phyloP scores from a whole-genome alignment of 2,329 filamentous ascomycete species.

The Colletotrichum phormii region DNA sequence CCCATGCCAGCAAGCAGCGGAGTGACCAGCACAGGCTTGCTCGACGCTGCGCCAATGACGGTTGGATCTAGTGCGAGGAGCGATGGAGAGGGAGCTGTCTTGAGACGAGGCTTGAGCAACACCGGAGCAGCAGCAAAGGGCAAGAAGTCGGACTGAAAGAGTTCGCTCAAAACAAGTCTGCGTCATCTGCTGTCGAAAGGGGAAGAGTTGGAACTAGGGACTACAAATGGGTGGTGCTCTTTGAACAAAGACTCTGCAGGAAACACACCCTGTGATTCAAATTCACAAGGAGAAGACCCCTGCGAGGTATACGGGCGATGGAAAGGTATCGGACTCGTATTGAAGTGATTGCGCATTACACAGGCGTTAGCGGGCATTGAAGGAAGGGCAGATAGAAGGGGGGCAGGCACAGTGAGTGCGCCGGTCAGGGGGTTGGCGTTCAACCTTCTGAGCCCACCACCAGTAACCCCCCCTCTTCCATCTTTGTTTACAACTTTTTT shows the following conservation, averaged over 20 bases:
- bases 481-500: background rate
- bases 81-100: constrained; percentile 50
- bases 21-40: constrained; percentile 41
- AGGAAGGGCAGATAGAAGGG: background rate
- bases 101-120: constrained; percentile 47
- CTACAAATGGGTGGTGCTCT: background rate
- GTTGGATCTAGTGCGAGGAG: constrained; percentile 52
- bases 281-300: background rate
- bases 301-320: background rate
- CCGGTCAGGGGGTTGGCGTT: background rate
- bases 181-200: background rate
- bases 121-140: constrained; percentile 50
- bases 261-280: background rate
- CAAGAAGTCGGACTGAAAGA: constrained; percentile 57
- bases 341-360: constrained; percentile 16
- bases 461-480: background rate
- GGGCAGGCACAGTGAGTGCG: background rate
- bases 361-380: constrained; percentile 30
- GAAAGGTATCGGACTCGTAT: background rate
- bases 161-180: background rate
- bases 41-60: constrained; percentile 44
- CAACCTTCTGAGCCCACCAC: background rate
- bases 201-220: background rate
- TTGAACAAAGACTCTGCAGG: background rate
- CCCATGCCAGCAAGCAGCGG: constrained; percentile 33